Conservation (phyloP, 805 yeast genomes). For the Suhomyces sp. region DNA sequence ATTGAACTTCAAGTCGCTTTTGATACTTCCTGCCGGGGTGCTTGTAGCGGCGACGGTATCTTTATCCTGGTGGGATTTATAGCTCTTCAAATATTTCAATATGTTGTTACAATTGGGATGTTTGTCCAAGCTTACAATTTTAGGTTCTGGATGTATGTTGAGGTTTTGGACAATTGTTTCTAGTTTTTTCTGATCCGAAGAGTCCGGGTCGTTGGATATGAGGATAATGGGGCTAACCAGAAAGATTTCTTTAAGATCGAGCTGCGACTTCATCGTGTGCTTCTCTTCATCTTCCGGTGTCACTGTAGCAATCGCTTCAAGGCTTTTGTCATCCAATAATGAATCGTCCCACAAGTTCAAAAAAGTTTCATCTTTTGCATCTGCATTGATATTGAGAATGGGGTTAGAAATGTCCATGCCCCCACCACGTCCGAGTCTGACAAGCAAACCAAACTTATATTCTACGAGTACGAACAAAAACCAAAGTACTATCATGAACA, state of each 20-base stretch:
- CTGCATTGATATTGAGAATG: conserved; percentile 1
- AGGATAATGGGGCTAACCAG: conserved; percentile 27
- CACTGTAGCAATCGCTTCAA: background rate
- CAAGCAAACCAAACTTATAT: background rate
- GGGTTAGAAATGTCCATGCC: conserved; percentile 1
- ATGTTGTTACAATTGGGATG: conserved; percentile 30
- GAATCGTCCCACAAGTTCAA: background rate
- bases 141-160: conserved; percentile 33
- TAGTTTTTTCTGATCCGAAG: conserved; percentile 8
- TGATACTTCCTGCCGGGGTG: conserved; percentile 1
- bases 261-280: conserved; percentile 8
- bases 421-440: background rate
- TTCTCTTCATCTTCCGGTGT: background rate
- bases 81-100: conserved; percentile 22
- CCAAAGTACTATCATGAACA: background rate
- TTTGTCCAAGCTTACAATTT: conserved; percentile 25
- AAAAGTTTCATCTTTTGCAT: background rate
- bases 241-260: conserved; percentile 32
- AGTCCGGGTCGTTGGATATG: conserved; percentile 22
- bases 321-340: background rate
- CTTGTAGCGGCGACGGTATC: background rate
- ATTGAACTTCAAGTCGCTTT: conserved; percentile 6
- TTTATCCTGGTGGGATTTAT: conserved; percentile 7
- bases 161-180: conserved; percentile 19
- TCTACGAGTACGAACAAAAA: background rate